Percentiles rank a stretch among this genome's conserved stretches.
Conservation (phyloP, 495 filamentous ascomycete species). For the Hyaloscypha hepaticicola region DNA sequence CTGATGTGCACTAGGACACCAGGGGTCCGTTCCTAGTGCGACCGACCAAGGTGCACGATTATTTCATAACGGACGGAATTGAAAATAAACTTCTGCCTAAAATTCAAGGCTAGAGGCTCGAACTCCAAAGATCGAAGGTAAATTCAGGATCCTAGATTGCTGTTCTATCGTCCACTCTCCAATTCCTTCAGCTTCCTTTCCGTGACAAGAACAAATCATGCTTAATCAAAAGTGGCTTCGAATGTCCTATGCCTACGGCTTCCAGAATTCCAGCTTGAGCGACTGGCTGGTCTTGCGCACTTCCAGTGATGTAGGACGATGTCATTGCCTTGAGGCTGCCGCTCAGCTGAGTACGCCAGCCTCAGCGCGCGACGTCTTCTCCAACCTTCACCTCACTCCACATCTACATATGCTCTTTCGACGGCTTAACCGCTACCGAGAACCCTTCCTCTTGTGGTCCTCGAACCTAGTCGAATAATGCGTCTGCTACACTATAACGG, state of each 20-base stretch:
- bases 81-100: conserved; percentile 10
- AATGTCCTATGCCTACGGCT: conserved; percentile 12
- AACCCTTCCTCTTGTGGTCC: background rate
- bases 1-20: too few species aligned
- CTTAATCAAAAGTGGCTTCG: conserved; percentile 12
- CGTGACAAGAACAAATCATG: conserved; percentile 14
- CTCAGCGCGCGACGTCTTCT: background rate
- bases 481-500: conserved; percentile 2
- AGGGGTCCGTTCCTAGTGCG: too few species aligned
- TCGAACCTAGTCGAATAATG: conserved; percentile 5
- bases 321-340: conserved; percentile 13
- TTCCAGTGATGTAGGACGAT: conserved; percentile 21
- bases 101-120: conserved; percentile 11
- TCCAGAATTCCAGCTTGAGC: conserved; percentile 11
- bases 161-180: conserved; percentile 10
- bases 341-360: background rate
- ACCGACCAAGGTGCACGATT: too few species aligned
- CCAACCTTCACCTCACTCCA: background rate
- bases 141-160: conserved; percentile 11
- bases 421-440: background rate
- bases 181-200: conserved; percentile 3
- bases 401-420: background rate
- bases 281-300: conserved; percentile 18
- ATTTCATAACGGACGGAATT: too few species aligned
- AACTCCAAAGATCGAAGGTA: conserved; percentile 16